Base-by-base conservation (phyloP, 2,329 filamentous ascomycete genomes). In the Simplicillium aogashimaense region DNA sequence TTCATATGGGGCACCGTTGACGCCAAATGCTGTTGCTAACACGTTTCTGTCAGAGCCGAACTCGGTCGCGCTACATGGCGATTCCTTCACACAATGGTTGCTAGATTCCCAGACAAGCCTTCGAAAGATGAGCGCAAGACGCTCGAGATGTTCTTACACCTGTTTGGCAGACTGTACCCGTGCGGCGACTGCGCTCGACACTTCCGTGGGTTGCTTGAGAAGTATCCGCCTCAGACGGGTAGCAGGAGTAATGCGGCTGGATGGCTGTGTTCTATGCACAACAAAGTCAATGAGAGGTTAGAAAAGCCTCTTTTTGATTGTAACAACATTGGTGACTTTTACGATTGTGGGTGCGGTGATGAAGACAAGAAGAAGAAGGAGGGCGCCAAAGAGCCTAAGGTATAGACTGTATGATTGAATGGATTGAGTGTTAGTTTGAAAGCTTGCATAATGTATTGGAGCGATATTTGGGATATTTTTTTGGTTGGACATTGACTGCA, bases 331-430 rank as follows among this genome's bases (percentile, higher is more conserved):
- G 78, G 78, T 13, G 79, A 83, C 51, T 80, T 81, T 54, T 84
- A 83, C 58, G 79, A 84, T 54, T 84, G 80, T 52, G 80, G 80
- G 1, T 84, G 80, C 51, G 79, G 76, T 12, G 79, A 82, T n/a
- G 76, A 79, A 44, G 68, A 69, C 14, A 66, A 68, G 50, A 64
- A 69, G 46, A 65, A 60, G 51, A 52, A 53, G 2, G 47, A 45
- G 38, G 52, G 50, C 29, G 54, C 47, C 16, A 53, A 55, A 35
- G 51, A 49, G 31, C 50, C 46, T 36, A 57, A 47, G 43, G 42
- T 9, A 43, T 43, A 41, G 7, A 40, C 47, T 29, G 50, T 51
- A 37, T 29, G 55, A 48, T 53, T 63, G 38, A 37, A 7, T n/a
- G 31, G 13, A 33, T 16, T 16, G 31, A 16, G 10, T 33, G 5